Conservation (phyloP, 1,139 yeast species). For the Lodderomyces parapsilosis region DNA sequence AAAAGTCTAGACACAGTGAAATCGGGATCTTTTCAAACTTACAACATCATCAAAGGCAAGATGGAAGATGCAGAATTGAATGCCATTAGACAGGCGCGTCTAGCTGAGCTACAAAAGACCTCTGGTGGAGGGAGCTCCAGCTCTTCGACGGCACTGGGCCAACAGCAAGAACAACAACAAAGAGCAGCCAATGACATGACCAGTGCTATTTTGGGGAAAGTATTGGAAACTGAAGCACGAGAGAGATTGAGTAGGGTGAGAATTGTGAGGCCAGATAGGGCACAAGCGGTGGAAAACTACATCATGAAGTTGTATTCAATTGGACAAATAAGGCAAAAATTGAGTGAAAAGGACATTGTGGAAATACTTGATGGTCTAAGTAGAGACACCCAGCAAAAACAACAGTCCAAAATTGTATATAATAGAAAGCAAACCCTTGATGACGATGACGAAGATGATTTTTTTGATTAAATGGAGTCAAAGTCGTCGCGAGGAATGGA, state of each 20-base stretch:
- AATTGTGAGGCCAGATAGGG: constrained; percentile 89
- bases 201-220: constrained; percentile 56
- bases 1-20: not conserved
- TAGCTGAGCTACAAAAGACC: constrained; percentile 73
- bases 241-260: constrained; percentile 86
- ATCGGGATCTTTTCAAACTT: not conserved
- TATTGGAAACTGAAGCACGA: constrained; percentile 77
- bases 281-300: constrained; percentile 84
- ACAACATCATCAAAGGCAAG: too few relatives aligned
- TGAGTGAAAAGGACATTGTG: constrained; percentile 78
- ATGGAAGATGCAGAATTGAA: constrained; percentile 82
- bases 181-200: constrained; percentile 25
- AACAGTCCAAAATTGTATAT: constrained; percentile 57
- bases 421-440: constrained; percentile 23
- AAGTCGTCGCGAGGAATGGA: too few relatives aligned
- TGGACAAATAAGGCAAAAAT: constrained; percentile 73
- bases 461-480: constrained; percentile 28
- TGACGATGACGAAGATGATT: constrained; percentile 32
- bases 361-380: constrained; percentile 81
- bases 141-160: constrained; percentile 20
- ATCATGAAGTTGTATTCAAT: constrained; percentile 69
- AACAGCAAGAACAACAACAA: constrained; percentile 25
- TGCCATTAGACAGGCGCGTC: constrained; percentile 85
- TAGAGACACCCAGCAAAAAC: constrained; percentile 66
- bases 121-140: constrained; percentile 27